Base-by-base conservation (phyloP, 768 basidiomycete species). In the Hericium coralloides region DNA sequence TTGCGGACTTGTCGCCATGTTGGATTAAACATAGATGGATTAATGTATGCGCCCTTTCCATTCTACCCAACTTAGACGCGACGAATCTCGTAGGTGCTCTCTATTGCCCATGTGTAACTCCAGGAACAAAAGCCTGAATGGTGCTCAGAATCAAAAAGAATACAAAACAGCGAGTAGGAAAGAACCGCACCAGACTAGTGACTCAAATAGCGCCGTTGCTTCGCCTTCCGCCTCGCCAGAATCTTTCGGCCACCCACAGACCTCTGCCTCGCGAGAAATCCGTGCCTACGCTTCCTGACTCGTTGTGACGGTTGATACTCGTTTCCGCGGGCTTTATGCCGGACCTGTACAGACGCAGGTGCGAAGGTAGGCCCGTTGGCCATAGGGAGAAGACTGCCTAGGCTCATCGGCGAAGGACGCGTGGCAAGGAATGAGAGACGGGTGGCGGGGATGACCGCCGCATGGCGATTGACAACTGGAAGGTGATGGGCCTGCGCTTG, bases 251-350 rank as follows among this genome's bases (percentile, higher is more conserved):
- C 93, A 38, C 80, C 75, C 22, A 79, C 77, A 9, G 77, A 81
- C 63, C 79, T 78, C 69, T 87, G 83, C 58, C 94, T 74, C 0
- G 86, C 80, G 37, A 98, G 78, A 70, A 95, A 98, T 6, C 95
- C 95, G 67, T 92, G 89, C 68, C 87, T 92, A 64, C 92, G 79
- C 76, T 98, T 98, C 63, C 95, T 76, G 66, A 89, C 90, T 43
- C 94, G 80, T 70, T 95, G 93, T 0, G 89, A 92, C n/a, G 95
- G 95, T 68, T 98, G 95, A 65, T 98, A 98, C 71, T 95, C 92
- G n/a, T 83, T 80, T 47, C 95, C 95, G 47, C 83, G 81, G 26
- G 86, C 79, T 31, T 75, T 76, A 67, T 79, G 84, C 7, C 93
- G 84, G 41, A 79, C 71, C 63, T 85, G 82, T 36, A 76, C 70